A percentile compares a stretch with the other conserved stretches of the same genome.
These are phyloP conservation scores for Pythium grandisporangium DNA, from an alignment of 352 stramenopile genomes.

Conservation along the genomic window DNA sequence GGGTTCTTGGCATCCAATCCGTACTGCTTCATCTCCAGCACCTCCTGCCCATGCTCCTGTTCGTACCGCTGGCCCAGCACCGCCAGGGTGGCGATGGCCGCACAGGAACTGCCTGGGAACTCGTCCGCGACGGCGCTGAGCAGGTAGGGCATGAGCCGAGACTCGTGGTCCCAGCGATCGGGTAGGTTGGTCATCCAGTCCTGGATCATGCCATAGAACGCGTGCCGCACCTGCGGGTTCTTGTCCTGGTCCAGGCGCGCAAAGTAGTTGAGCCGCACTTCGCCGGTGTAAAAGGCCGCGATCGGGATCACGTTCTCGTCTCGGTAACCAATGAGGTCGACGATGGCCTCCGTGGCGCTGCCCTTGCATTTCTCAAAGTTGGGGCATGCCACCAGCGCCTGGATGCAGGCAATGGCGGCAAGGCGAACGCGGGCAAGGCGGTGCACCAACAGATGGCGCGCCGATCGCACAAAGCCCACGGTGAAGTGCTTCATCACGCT, in stretches of 20 bases:
- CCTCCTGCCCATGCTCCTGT: constrained; percentile 60
- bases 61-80: constrained; percentile 49
- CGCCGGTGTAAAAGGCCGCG: constrained; percentile 88
- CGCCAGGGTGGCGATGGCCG: constrained; percentile 72
- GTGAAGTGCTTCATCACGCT: constrained; percentile 93
- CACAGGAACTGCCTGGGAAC: constrained; percentile 21
- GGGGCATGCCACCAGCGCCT: constrained; percentile 70
- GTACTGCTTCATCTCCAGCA: constrained; percentile 93
- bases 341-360: constrained; percentile 91
- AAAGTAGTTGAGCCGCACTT: constrained; percentile 91
- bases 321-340: constrained; percentile 90
- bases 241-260: constrained; percentile 86
- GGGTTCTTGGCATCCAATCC: constrained; percentile 87
- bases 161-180: constrained; percentile 93
- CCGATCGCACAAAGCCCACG: constrained; percentile 75
- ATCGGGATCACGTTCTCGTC: constrained; percentile 95
- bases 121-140: constrained; percentile 85
- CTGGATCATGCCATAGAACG: constrained; percentile 83
- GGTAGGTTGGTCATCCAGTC: constrained; percentile 88
- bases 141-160: constrained; percentile 91
- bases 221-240: constrained; percentile 66
- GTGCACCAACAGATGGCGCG: constrained; percentile 82
- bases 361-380: constrained; percentile 90
- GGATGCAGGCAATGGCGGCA: constrained; percentile 76
- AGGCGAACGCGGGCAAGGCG: constrained; percentile 87